Percentiles rank a stretch among this genome's conserved stretches.
Conservation (phyloP, 768 basidiomycete genomes). For the Sarcodon sp. region DNA sequence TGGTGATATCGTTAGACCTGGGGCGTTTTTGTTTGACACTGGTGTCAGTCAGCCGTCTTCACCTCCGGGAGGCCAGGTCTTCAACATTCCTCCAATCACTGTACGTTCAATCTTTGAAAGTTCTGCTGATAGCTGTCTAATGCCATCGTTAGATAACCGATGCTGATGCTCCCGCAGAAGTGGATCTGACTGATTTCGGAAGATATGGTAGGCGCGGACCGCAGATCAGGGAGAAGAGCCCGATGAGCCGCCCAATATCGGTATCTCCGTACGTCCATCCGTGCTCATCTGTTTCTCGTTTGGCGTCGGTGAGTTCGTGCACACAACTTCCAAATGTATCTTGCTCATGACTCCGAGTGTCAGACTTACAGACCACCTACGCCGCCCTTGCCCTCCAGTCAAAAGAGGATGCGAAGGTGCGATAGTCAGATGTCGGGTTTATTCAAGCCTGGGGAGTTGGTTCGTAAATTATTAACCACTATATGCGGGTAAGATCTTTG, state of each 20-base stretch:
- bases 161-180: neutral
- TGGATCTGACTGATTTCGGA: conserved; percentile 2
- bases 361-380: conserved; percentile 20
- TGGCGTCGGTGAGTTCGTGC: neutral
- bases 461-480: too few relatives aligned
- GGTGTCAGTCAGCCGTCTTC: too few relatives aligned
- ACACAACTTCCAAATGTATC: too few relatives aligned
- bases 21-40: too few relatives aligned
- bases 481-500: too few relatives aligned
- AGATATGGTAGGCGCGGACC: neutral
- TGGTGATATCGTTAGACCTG: too few relatives aligned
- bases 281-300: conserved; percentile 4
- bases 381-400: conserved; percentile 14
- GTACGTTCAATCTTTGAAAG: too few relatives aligned
- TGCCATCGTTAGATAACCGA: too few relatives aligned
- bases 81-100: too few relatives aligned
- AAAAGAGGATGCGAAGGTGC: conserved; percentile 1
- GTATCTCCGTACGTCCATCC: neutral
- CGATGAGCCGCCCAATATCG: conserved; percentile 1
- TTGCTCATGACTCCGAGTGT: too few relatives aligned
- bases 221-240: conserved; percentile 1
- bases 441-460: neutral
- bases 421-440: neutral
- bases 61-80: too few relatives aligned
- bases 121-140: too few relatives aligned